A percentile compares a stretch with the other conserved stretches of the same genome.
Conservation (phyloP, 2,329 filamentous ascomycete genomes). For the Claviceps sp. region DNA sequence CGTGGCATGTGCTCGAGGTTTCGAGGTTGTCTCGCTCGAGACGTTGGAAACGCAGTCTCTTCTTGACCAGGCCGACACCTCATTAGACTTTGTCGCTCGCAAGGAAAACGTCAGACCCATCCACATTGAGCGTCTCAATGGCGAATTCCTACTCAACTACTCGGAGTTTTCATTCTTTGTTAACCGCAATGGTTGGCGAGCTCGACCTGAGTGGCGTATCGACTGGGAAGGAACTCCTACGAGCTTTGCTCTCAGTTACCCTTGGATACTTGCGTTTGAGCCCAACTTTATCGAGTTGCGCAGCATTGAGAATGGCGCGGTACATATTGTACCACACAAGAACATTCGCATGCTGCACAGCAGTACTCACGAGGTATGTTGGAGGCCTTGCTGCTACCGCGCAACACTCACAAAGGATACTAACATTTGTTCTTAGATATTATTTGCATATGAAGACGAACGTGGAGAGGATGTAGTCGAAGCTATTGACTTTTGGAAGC, state of each 20-base stretch:
- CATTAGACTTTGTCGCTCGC: slow-evolving; percentile 87
- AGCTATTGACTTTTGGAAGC: slow-evolving; percentile 93
- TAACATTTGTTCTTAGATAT: slow-evolving; percentile 46
- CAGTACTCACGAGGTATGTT: slow-evolving; percentile 81
- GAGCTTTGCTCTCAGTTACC: slow-evolving; percentile 86
- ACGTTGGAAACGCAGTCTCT: slow-evolving; percentile 97
- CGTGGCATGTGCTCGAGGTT: slow-evolving; percentile 87
- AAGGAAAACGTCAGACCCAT: slow-evolving; percentile 92
- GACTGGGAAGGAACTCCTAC: slow-evolving; percentile 93
- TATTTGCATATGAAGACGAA: slow-evolving; percentile 97
- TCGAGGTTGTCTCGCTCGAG: slow-evolving; percentile 92
- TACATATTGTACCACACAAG: slow-evolving; percentile 92
- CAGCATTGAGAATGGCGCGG: slow-evolving; percentile 85
- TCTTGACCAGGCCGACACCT: slow-evolving; percentile 94
- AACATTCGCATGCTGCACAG: slow-evolving; percentile 97
- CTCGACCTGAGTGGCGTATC: slow-evolving; percentile 90
- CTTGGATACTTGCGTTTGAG: slow-evolving; percentile 95
- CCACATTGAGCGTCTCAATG: slow-evolving; percentile 92
- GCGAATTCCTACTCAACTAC: slow-evolving; percentile 96
- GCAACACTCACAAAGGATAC: not conserved
- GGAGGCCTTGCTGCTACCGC: no score
- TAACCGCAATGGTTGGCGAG: slow-evolving; percentile 95
- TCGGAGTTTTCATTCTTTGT: slow-evolving; percentile 99
- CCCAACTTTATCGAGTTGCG: slow-evolving; percentile 94
- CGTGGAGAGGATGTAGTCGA: slow-evolving; percentile 85